Base-by-base conservation (phyloP, 1,139 yeast species). In the Sugiyamaella paludigena region DNA sequence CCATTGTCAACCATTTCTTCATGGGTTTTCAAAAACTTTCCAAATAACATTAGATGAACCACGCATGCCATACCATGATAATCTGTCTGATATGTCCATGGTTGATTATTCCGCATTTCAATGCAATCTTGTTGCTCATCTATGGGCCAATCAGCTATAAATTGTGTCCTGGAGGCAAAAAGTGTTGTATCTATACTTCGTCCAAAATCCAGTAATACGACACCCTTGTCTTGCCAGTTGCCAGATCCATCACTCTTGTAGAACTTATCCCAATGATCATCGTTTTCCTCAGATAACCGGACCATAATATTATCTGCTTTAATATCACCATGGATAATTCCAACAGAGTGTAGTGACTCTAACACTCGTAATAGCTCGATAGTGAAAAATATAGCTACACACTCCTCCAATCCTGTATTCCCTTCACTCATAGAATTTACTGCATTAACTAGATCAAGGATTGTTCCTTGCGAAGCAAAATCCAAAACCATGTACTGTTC, bases 251-350 rank as follows among this genome's bases (percentile, higher is more conserved):
- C 61, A 10, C 68, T 59, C 58, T 49, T 58, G 46, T 58, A 57
- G 40, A 54, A 29, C 47, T 50, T 40, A 65, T 71, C 36, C 48
- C 58, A 45, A 19, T 45, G 36, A 52, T 57, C 41, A 33, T 46
- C 50, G 10, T 44, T 45, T 26, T 52, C 57, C 3, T 48, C 46
- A 7, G 52, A 48, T 37, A 87, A 74, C 36, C 85, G 68, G 0
- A 88, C 64, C 95, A 91, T 86, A 57, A 94, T 85, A 61, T 89
- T 89, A 54, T 87, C 96, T 0, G 96, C 85, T 61, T 85, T 87
- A 50, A 89, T 67, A 63, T 88, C 95, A 1, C 96, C 95, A 68
- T 91, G 97, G 12, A 91, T 72, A 1, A 89, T 79, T 0, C 84
- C 83, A 10, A 77, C 69, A 0, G 68, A 64, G 61, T 91, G 97